These are phyloP conservation scores for Alternaria solani DNA, from an alignment of 2,329 filamentous ascomycete species.

Conservation along the genomic window DNA sequence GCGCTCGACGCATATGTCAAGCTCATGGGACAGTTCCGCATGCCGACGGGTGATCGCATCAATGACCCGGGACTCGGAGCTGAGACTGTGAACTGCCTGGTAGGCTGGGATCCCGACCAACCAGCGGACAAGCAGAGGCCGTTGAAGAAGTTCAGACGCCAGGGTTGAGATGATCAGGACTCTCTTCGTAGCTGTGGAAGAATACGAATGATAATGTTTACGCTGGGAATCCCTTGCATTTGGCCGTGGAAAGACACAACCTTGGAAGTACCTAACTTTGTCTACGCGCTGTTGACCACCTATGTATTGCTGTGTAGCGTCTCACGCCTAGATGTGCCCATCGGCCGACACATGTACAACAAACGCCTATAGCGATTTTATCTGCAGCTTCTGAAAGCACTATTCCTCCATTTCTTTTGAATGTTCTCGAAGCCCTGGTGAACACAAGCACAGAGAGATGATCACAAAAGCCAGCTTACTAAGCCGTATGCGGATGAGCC, in stretches of 20 bases:
- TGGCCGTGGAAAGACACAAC: not conserved
- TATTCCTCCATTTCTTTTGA: too few relatives aligned
- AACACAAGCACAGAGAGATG: not conserved
- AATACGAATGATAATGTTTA: too few relatives aligned
- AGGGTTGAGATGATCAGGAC: not conserved
- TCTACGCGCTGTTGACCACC: not conserved
- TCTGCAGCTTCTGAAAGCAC: too few relatives aligned
- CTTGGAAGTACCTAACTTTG: fast-evolving
- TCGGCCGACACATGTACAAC: too few relatives aligned
- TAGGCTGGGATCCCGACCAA: constrained; percentile 35
- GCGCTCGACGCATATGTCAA: constrained; percentile 37
- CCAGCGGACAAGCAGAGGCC: constrained; percentile 12
- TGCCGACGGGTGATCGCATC: constrained; percentile 31
- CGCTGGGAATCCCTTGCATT: too few relatives aligned
- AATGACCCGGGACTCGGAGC: constrained; percentile 39
- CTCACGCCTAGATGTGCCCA: not conserved
- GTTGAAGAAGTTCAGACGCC: constrained; percentile 8
- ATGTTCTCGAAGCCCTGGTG: too few relatives aligned
- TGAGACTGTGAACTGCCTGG: constrained; percentile 42
- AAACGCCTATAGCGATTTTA: too few relatives aligned
- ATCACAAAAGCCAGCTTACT: not conserved
- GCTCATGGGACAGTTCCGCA: constrained; percentile 31
- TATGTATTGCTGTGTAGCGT: not conserved
- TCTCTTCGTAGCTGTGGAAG: not conserved
- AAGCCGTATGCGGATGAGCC: not conserved